Base-by-base conservation (phyloP, 108 stramenopile genomes). In the Stephanodiscus triporus region DNA sequence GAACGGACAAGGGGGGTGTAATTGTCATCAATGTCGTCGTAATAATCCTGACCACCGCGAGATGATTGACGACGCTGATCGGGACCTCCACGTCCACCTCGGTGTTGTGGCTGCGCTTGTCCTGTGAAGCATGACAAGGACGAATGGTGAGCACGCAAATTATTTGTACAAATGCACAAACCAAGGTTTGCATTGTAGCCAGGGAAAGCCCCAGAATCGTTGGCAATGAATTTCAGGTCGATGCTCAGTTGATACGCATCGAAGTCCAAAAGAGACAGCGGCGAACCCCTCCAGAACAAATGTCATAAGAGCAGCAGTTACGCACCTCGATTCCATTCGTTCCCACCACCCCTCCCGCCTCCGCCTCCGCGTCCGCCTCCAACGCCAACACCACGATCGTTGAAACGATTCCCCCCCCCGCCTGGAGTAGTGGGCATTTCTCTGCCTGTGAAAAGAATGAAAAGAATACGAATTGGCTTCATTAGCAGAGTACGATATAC, bases 1-100 rank as follows among this genome's bases (percentile, higher is more conserved):
- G 86, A 82, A 55, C 87, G 85, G 47, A 79, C 70, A 8, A 95
- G 70, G 0, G 89, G 90, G 30, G 59, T 83, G 26, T 88, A 87
- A 32, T 87, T 26, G 75, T 82, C 70, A 69, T 76, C 53, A 4
- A 72, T 63, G 23, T 47, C 50, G 37, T 37, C 45, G 48, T 63
- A 66, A 8, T 73, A 23, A 23, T 73, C 42, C 0, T 73, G 51
- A 24, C 51, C 19, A 61, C 56, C 49, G 14, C 30, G 73, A n/a
- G 20, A 20, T 24, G 40, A 32, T 50, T 48, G 54, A 13, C 40
- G 63, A 36, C 47, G 43, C 34, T 43, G 34, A 7, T 70, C 59
- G 19, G 60, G 40, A 24, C 73, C 72, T 50, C 75, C 70, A 30
- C 62, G 58, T 30, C 50, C 75, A 50, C 36, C 58, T 4, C 78